Evolutionary conservation across 2,329 filamentous ascomycete genomes (phyloP), one percentile per base, ranked within the genome.

Genomic region (Penicillium sp.): DNA sequence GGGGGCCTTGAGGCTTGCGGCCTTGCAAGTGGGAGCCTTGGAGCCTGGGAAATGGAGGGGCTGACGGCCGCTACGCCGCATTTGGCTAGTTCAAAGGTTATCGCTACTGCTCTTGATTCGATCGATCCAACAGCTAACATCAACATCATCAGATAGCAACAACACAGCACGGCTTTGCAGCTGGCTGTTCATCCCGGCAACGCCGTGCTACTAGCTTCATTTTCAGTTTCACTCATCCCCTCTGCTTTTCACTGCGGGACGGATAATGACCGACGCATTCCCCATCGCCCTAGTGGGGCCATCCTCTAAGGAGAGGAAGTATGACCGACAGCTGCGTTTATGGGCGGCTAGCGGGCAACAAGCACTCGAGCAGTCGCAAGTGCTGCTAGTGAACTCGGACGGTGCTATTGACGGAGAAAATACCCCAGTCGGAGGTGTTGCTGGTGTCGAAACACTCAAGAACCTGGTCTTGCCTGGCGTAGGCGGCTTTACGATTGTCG

Each of bases 401-500:
- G 73, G 73, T 16, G 64, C 71, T 3, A 69, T 75, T 47, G 67
- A 68, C 46, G 61, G 63, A n/a, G 62, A 65, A 40, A 68, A 64
- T 59, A 67, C 66, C 0, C 63, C 68, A 2, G 89, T 91, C 1
- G 77, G 88, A n/a, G 93, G 93, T 9, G 89, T 91, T 2, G 89
- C 91, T 33, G 94, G 92, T 14, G 82, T 95, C 12, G 94, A 99
- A 74, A 87, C 92, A 0, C 81, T 99, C 60, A 99, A 99, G 80
- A 99, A 99, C 69, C 83, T 99, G n/a, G 90, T 99, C 3, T 78
- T 99, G 8, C 94, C 94, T 57, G 90, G 92, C 3, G 89, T 97
- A 65, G 95, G 94, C 8, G 84, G 85, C 24, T 99, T 97, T 71
- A 95, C 90, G 0, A 96, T 99, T 60, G 87, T 89, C 52, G 94